Evolutionary conservation across 345 rosid genomes (phyloP).

Genomic region (Citrus reticulata): DNA sequence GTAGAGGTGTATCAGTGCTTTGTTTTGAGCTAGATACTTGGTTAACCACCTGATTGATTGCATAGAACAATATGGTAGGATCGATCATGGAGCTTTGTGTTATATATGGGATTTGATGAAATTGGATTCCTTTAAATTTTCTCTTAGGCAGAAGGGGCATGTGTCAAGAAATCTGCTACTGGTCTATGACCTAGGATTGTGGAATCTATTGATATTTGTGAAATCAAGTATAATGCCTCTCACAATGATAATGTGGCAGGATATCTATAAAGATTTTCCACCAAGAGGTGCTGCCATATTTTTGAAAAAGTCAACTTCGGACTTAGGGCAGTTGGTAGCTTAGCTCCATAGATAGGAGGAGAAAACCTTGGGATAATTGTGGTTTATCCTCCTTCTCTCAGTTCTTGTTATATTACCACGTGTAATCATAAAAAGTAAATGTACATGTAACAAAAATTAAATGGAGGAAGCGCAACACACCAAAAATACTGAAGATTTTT

Average conservation of each 20-base stretch:
- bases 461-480: neutral
- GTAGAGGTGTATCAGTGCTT: neutral
- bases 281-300: neutral
- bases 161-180: neutral
- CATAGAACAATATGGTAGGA: neutral
- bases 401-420: neutral
- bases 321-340: neutral
- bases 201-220: constrained; percentile 8
- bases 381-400: no score
- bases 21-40: neutral
- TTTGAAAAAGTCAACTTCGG: neutral
- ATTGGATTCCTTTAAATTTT: neutral
- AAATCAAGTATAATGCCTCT: constrained; percentile 4
- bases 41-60: neutral
- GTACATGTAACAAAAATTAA: no score
- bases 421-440: neutral
- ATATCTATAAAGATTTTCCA: constrained; percentile 19
- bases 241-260: constrained; percentile 8
- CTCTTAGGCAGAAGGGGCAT: neutral
- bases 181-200: constrained; percentile 15
- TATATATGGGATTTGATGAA: constrained; percentile 11
- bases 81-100: constrained; percentile 34
- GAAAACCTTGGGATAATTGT: no score
- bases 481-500: no score
- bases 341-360: neutral